Evolutionary conservation across 768 basidiomycete genomes (phyloP), one percentile per base, ranked within the genome.

Genomic region (Pleurotus eryngii): DNA sequence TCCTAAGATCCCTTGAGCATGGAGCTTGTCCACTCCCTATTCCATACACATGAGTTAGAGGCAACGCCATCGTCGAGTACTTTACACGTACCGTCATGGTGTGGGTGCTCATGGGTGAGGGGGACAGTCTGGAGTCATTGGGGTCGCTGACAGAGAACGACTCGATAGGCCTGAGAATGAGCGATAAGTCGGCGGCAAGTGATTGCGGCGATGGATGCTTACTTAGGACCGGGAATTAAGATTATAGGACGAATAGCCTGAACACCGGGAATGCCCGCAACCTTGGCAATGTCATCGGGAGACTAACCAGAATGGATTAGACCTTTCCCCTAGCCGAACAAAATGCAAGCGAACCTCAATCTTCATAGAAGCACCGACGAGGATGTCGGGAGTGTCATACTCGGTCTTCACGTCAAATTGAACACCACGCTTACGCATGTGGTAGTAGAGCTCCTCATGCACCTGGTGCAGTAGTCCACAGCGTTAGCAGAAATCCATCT

Each of bases 21-120:
- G 87, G 20, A 87, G 74, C 59, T 78, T 81, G 62, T 87, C 82
- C 2, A 87, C 86, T 20, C 84, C 82, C 81, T 84, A 49, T 35
- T 35, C 27, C 35, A 9, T 11, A 22, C 7, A 45, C 42, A 37
- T 46, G 37, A 24, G 35, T 49, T 48, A 37, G n/a, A n/a, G n/a
- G 11, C 27, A 46, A 37, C 38, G 38, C 26, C 49, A 38, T 20
- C 5, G 22, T 4, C n/a, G 57, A 37, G 24, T 50, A 22, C 18
- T 40, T 20, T 7, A 18, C 17, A 65, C 73, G 59, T 60, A 82
- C 84, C 18, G 81, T 84, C 56, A 83, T 61, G 47, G 81, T 66
- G 61, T 86, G 84, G 0, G 84, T 79, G 0, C 80, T 78, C 62
- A 79, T 68, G 5, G 75, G 58, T 61, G 81, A 81, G 8, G 75